These are phyloP conservation scores for Novymonas esmeraldas DNA, from an alignment of 208 protist genomes.

Conservation along the genomic window DNA sequence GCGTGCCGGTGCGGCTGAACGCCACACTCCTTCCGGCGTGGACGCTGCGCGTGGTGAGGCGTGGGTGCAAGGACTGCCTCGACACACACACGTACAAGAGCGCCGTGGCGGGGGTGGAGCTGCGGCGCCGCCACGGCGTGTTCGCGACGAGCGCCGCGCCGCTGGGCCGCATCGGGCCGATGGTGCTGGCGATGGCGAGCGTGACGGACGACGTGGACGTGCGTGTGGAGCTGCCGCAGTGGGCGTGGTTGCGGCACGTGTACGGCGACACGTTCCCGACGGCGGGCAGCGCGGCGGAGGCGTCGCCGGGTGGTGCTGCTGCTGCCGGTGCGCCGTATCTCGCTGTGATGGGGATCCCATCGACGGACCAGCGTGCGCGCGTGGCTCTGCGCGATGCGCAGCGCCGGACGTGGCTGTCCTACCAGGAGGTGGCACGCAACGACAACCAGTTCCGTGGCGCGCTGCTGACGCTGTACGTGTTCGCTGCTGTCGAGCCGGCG, in stretches of 20 bases:
- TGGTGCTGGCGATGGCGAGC: slow-evolving; percentile 33
- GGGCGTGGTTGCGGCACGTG: slow-evolving; percentile 23
- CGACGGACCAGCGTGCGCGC: slow-evolving; percentile 35
- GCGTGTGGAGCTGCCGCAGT: slow-evolving; percentile 7
- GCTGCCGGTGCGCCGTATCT: slow-evolving; percentile 17
- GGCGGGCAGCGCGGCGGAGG: not conserved
- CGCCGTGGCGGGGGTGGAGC: not conserved
- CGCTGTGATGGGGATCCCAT: slow-evolving; percentile 49
- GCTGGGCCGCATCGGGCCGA: slow-evolving; percentile 30
- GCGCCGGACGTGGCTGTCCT: slow-evolving; percentile 47
- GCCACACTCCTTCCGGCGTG: not conserved
- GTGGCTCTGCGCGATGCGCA: slow-evolving; percentile 32
- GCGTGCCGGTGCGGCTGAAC: not conserved
- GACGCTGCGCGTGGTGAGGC: slow-evolving; percentile 4
- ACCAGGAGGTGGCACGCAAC: slow-evolving; percentile 34
- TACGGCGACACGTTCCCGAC: slow-evolving; percentile 4
- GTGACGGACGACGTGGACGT: slow-evolving; percentile 28
- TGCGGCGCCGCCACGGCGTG: not conserved
- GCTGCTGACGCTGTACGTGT: slow-evolving; percentile 36
- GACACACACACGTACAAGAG: not conserved
- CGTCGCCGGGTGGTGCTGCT: not conserved
- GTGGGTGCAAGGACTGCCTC: not conserved
- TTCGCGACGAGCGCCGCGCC: slow-evolving; percentile 10
- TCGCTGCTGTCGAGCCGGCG: slow-evolving; percentile 20
- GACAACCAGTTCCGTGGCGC: slow-evolving; percentile 36